Evolutionary conservation across 768 basidiomycete genomes (phyloP), one percentile per base, ranked within the genome.

Genomic region (Tubosaeta sp.): DNA sequence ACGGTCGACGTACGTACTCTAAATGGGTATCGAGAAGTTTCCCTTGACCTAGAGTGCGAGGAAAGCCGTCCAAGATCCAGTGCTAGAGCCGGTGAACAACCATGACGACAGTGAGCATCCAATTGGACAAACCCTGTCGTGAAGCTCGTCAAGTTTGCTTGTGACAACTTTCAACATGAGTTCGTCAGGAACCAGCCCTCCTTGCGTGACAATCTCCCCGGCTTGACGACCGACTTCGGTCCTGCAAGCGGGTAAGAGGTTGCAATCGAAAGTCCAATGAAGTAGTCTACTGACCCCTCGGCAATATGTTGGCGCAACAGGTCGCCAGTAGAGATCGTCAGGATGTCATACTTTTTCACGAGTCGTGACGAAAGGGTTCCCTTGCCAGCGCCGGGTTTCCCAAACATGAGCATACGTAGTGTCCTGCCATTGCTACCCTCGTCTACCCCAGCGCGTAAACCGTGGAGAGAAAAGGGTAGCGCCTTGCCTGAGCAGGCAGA

Each of bases 11-110:
- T 27, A 67, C 80, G 34, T 57, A 87, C 87, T 77, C 76, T 46
- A 94, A 79, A 67, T 90, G 81, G 18, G 75, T 72, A 69, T 94
- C 87, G 9, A 95, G 76, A 40, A 92, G 74, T 64, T 82, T 74
- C 3, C 86, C 91, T 67, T 95, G 93, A n/a, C 76, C 81, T 2
- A 92, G 70, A 11, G 92, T 95, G 32, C 93, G 84, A 46, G 94
- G 94, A 62, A 95, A 94, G 25, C 94, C 94, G 58, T 95, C 94
- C 39, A 94, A 68, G 56, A 95, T 87, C 93, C 93, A 94, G 62
- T 89, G 85, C 88, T 93, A 54, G 32, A 16, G 40, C 16, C 29
- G 8, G 47, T 49, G 41, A 47, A 52, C 9, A 11, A 42, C 19
- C 13, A 29, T 19, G 12, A 29, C 19, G 8, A 16, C 11, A 43